phyloP scores from a whole-genome alignment of 2,329 filamentous ascomycete genomes.

The Hymenoscyphus scutula region DNA sequence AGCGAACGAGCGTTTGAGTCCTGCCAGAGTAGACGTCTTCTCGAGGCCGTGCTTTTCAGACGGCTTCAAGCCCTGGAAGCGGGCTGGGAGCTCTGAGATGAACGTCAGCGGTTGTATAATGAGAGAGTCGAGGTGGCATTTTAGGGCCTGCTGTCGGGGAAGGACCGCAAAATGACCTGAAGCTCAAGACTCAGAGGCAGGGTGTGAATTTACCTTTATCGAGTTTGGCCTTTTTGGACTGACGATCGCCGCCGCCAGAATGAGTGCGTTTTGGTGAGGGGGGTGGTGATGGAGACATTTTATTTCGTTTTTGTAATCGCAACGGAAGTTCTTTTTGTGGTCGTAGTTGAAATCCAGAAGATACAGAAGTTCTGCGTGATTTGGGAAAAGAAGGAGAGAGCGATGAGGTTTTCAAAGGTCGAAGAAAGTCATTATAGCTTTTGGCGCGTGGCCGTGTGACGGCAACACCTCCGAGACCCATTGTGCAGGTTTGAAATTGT shows the following conservation, averaged over 20 bases:
- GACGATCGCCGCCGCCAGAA: not conserved
- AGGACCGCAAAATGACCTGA: too few species aligned
- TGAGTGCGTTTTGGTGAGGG: conserved; percentile 11
- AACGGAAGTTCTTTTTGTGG: conserved; percentile 11
- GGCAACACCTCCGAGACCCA: not conserved
- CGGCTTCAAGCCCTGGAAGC: conserved; percentile 10
- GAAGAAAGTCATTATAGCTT: conserved; percentile 7
- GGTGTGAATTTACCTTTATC: conserved; percentile 6
- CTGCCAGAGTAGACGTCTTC: not conserved
- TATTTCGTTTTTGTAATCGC: conserved; percentile 5
- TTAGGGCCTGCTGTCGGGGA: too few species aligned
- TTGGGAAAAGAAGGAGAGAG: not conserved
- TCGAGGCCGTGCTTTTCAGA: not conserved
- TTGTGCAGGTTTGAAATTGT: not conserved
- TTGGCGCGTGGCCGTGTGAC: not conserved
- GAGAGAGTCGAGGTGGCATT: not conserved
- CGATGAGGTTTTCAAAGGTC: not conserved
- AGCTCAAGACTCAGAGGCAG: not conserved
- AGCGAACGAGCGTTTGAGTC: conserved; percentile 4
- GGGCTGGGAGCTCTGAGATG: conserved; percentile 1
- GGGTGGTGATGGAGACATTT: conserved; percentile 10
- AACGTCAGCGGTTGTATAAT: not conserved
- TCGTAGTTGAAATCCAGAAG: not conserved
- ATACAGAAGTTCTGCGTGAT: not conserved
- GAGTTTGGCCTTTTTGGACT: conserved; percentile 12